phyloP scores from a whole-genome alignment of 768 basidiomycete genomes.

The Psilocybe azurescens region DNA sequence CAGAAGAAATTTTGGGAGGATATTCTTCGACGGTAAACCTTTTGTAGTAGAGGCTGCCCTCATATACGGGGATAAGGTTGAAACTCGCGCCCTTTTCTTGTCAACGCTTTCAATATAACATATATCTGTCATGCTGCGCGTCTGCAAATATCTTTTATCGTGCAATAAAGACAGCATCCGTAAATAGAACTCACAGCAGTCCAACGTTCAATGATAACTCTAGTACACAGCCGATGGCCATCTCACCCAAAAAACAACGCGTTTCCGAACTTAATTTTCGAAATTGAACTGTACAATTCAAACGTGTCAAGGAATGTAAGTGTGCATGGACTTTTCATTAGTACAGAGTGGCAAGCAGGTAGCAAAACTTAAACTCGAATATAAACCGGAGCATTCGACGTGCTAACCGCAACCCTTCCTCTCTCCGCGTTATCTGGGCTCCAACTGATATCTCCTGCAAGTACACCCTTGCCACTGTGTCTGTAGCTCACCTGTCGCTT shows the following conservation, averaged over 20 bases:
- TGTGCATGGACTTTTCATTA: background rate
- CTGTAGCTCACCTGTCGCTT: slow-evolving; percentile 16
- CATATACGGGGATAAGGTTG: too few relatives aligned
- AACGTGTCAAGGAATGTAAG: background rate
- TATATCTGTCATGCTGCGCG: too few relatives aligned
- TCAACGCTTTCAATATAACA: slow-evolving; percentile 5
- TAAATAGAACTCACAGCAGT: too few relatives aligned
- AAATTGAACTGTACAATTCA: background rate
- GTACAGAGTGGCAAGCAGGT: background rate
- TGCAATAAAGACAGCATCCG: too few relatives aligned
- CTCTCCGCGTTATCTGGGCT: background rate
- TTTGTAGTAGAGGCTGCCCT: too few relatives aligned
- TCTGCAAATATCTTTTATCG: too few relatives aligned
- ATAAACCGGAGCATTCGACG: background rate
- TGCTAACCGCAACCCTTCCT: background rate
- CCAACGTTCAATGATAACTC: too few relatives aligned
- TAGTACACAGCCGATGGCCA: too few relatives aligned
- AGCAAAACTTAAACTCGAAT: background rate
- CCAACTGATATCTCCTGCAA: slow-evolving; percentile 8
- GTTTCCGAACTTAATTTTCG: too few relatives aligned
- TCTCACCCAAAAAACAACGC: too few relatives aligned
- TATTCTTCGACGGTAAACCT: too few relatives aligned
- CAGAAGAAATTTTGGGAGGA: too few relatives aligned
- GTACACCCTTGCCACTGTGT: background rate
- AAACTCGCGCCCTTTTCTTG: background rate